Evolutionary conservation across 2,329 filamentous ascomycete species (phyloP).

Genomic region (Botrytis fragariae): DNA sequence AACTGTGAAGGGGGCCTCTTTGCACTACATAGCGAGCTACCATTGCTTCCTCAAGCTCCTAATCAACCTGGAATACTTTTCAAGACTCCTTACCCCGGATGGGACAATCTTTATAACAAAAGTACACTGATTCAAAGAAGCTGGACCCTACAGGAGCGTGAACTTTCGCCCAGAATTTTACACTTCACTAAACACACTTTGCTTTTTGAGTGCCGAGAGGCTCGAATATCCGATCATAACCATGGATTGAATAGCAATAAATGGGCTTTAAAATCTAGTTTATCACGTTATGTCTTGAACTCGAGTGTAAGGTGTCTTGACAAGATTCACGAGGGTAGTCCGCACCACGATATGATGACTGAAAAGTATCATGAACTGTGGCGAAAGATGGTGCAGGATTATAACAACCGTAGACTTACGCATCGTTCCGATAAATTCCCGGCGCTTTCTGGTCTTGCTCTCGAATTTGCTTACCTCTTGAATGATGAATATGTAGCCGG

Average conservation of each 20-base stretch:
- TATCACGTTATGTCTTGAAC: constrained; percentile 5
- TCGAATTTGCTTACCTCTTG: constrained; percentile 7
- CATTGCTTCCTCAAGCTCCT: background rate
- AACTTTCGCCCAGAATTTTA: constrained; percentile 22
- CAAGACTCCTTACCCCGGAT: constrained; percentile 1
- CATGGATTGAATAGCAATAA: background rate
- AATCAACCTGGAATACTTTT: background rate
- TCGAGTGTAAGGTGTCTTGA: constrained; percentile 14
- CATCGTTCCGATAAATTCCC: constrained; percentile 17
- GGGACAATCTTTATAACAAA: constrained; percentile 12
- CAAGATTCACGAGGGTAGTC: constrained; percentile 4
- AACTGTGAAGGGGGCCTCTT: constrained; percentile 13
- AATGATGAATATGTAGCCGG: constrained; percentile 22
- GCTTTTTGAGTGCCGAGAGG: constrained; percentile 19
- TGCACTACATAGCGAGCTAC: constrained; percentile 13
- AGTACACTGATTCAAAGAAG: constrained; percentile 26
- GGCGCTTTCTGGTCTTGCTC: constrained; percentile 22
- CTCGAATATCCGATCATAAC: constrained; percentile 7
- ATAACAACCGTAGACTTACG: constrained; percentile 20
- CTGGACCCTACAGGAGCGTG: constrained; percentile 25
- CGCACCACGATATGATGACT: background rate
- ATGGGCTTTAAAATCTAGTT: constrained; percentile 8
- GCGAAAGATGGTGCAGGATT: constrained; percentile 21
- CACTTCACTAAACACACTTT: constrained; percentile 26
- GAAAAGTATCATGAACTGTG: constrained; percentile 16